Percentiles rank a stretch among this genome's conserved stretches.
These are phyloP conservation scores for Venturia nashicola DNA, from an alignment of 2,329 filamentous ascomycete genomes.

Conservation along the genomic window DNA sequence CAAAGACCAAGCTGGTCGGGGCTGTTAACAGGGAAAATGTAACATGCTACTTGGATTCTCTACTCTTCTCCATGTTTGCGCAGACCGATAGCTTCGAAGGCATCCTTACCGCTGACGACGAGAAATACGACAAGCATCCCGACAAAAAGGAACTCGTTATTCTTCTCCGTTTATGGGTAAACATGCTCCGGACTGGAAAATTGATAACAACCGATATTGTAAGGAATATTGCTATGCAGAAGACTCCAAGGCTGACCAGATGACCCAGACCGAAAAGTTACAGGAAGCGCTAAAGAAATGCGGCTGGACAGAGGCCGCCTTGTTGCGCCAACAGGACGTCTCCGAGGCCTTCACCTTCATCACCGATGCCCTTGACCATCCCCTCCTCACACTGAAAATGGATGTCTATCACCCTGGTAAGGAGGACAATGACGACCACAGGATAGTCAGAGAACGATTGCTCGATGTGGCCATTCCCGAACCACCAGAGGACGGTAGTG, in stretches of 20 bases:
- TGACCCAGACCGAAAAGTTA: constrained; percentile 58
- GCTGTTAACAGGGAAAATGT: constrained; percentile 76
- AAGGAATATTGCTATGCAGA: constrained; percentile 17
- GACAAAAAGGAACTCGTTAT: constrained; percentile 58
- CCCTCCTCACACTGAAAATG: constrained; percentile 80
- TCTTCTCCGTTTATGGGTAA: constrained; percentile 80
- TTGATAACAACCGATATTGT: constrained; percentile 79
- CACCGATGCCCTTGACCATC: constrained; percentile 76
- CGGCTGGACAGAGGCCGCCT: constrained; percentile 73
- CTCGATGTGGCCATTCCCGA: constrained; percentile 84
- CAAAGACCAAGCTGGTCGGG: constrained; percentile 61
- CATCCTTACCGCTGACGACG: constrained; percentile 71
- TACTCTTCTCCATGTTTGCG: constrained; percentile 94
- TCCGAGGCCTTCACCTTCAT: constrained; percentile 95
- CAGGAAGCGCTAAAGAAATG: constrained; percentile 74
- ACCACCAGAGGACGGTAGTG: constrained; percentile 51
- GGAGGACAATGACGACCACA: constrained; percentile 78
- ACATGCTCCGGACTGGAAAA: constrained; percentile 73
- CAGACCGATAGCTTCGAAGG: constrained; percentile 83
- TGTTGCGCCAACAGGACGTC: constrained; percentile 79
- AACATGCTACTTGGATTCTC: constrained; percentile 87
- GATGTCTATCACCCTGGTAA: constrained; percentile 89
- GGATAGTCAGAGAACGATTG: constrained; percentile 81
- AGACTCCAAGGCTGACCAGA: background rate
- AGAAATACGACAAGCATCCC: constrained; percentile 43